Conservation (phyloP, 2,329 filamentous ascomycete genomes). For the Chaetomiaceae sp. region DNA sequence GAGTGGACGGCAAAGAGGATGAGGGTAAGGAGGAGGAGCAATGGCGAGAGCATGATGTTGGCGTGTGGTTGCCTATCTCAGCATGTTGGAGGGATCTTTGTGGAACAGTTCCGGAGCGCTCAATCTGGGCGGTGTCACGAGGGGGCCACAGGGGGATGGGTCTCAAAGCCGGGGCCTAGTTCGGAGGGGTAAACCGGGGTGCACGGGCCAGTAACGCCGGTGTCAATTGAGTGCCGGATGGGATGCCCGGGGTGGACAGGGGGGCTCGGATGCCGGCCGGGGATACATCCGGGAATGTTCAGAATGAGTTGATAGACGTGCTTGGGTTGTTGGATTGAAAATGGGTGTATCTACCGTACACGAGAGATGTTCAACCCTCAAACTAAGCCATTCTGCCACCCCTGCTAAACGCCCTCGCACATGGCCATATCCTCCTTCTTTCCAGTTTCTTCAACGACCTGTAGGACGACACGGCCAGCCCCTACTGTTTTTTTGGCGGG, state of each 20-base stretch:
- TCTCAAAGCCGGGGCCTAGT: neutral
- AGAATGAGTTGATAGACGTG: too few relatives aligned
- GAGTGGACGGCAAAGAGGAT: conserved; percentile 11
- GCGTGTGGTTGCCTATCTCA: neutral
- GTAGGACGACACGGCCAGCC: conserved; percentile 39
- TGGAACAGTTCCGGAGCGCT: neutral
- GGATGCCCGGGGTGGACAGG: neutral
- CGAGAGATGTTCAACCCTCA: too few relatives aligned
- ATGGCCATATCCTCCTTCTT: too few relatives aligned
- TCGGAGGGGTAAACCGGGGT: conserved; percentile 16
- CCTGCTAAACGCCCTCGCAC: too few relatives aligned
- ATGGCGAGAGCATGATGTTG: conserved; percentile 19
- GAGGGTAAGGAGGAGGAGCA: conserved; percentile 14
- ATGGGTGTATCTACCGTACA: too few relatives aligned
- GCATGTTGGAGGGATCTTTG: neutral
- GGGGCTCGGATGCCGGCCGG: too few relatives aligned
- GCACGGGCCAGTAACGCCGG: conserved; percentile 12
- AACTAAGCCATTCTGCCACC: too few relatives aligned
- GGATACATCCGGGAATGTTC: too few relatives aligned
- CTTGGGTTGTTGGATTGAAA: too few relatives aligned
- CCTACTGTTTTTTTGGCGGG: conserved; percentile 40
- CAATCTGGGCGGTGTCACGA: neutral
- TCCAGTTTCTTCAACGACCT: conserved; percentile 34
- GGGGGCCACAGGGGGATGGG: neutral
- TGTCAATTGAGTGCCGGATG: conserved; percentile 1